Conservation (phyloP, 2,329 filamentous ascomycete genomes). For the Dryadomyces quercus-mongolicae region DNA sequence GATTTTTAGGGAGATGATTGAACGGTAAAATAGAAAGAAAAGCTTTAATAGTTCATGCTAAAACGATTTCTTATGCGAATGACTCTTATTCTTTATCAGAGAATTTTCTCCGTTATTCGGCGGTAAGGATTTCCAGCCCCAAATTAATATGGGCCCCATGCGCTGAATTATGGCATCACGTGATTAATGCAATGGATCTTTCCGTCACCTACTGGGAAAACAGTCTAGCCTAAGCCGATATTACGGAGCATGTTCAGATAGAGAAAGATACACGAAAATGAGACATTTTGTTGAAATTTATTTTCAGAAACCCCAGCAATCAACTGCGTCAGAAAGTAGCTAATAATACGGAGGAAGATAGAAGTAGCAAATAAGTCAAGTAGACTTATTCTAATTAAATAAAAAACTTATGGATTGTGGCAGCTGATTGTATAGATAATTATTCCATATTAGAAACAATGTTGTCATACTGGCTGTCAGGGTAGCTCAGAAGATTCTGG, state of each 20-base stretch:
- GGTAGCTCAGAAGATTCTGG: conserved; percentile 39
- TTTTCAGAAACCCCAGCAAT: no score
- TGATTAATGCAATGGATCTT: no score
- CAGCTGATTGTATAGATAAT: no score
- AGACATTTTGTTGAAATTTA: no score
- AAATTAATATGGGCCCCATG: conserved; percentile 1
- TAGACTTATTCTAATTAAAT: background rate
- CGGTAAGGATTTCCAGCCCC: background rate
- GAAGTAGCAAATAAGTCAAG: no score
- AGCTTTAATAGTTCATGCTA: background rate
- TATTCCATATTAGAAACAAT: conserved; percentile 21
- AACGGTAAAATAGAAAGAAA: background rate
- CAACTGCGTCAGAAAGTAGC: no score
- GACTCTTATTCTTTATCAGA: conserved; percentile 4
- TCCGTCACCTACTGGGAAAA: no score
- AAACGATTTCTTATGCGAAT: background rate
- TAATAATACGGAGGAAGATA: no score
- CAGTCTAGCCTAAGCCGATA: no score
- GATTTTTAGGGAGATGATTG: background rate
- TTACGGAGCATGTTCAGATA: no score
- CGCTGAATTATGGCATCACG: background rate
- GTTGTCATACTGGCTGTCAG: conserved; percentile 43
- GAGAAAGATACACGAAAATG: no score
- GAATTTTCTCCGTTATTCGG: conserved; percentile 4
- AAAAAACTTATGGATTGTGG: no score